Percentiles rank a stretch among this genome's conserved stretches.
Evolutionary conservation across 805 yeast genomes (phyloP).

Genomic region (Pichia membranifaciens): DNA sequence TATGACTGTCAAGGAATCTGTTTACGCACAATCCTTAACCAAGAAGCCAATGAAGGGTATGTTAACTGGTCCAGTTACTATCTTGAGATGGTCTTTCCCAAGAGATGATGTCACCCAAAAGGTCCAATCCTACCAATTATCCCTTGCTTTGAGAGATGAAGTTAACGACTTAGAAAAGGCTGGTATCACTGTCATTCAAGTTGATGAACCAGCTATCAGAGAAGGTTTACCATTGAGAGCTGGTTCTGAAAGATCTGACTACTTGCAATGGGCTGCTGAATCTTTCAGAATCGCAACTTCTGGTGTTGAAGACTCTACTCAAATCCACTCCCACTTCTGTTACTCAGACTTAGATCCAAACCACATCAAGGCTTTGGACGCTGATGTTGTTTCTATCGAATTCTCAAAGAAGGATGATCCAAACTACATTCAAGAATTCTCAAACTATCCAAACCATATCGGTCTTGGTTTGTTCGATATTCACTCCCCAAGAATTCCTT

Average conservation of each 20-base stretch:
- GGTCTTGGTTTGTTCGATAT: constrained; percentile 99
- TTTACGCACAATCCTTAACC: constrained; percentile 96
- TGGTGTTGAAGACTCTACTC: constrained; percentile 91
- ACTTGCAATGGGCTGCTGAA: constrained; percentile 98
- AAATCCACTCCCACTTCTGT: constrained; percentile 99
- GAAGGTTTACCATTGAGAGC: constrained; percentile 99
- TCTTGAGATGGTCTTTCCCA: constrained; percentile 99
- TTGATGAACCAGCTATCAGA: constrained; percentile 99
- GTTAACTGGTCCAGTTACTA: constrained; percentile 99
- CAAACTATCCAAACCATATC: constrained; percentile 98
- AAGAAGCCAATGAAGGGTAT: constrained; percentile 98
- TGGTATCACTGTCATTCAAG: constrained; percentile 96
- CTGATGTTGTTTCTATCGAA: constrained; percentile 98
- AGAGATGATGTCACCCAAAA: constrained; percentile 94
- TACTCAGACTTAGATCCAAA: constrained; percentile 99
- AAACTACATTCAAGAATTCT: constrained; percentile 94
- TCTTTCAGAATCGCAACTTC: constrained; percentile 99
- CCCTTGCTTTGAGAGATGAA: constrained; percentile 97
- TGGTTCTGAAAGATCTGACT: constrained; percentile 93
- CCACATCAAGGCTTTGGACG: constrained; percentile 99
- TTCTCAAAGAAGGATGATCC: constrained; percentile 99
- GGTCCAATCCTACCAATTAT: constrained; percentile 93
- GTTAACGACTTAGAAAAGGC: constrained; percentile 97
- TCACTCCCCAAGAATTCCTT: constrained; percentile 99
- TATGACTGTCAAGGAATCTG: constrained; percentile 98